Evolutionary conservation across 1,284 basidiomycete genomes (phyloP), one percentile per base, ranked within the genome.

Genomic region (Phaffia rhodozyma): DNA sequence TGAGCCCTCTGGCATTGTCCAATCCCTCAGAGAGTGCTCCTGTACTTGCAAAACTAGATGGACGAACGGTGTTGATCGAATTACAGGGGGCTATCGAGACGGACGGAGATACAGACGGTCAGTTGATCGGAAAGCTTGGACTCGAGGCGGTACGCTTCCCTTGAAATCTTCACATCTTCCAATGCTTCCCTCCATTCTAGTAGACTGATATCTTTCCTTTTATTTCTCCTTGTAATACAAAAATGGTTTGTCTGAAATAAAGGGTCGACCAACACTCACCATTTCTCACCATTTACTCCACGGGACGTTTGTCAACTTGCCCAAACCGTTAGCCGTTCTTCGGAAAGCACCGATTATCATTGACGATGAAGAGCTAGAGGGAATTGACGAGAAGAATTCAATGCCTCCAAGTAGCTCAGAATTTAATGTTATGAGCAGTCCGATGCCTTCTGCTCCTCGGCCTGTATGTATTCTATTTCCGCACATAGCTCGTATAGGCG

Each of bases 281-380:
- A 86, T 92, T 65, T 88, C 89, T 4, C 83, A 90, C 72, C 86
- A 91, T 70, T 77, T 88, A 20, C 81, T 91, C 1, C 89, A 91
- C 70, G 89, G 89, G 51, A 86, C 85, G 69, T 77, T 91, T 61
- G 81, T 83, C 54, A 78, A 77, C 52, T 78, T 92, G 13, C 72
- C 83, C 1, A 89, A 86, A 70, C 86, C 87, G 0, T 78, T 87
- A 32, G 87, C 83, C 2, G 79, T 89, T 56, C 76, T 89, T 3
- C 63, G 67, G 1, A 62, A 63, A 52, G 63, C 63, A 7, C 48
- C 60, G 0, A 55, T 54, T 27, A 55, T 29, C 29, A 47, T 55
- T 9, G 52, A 55, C 51, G 60, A 61, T n/a, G 38, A 43, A 16
- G 29, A 20, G 38, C 77, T 79, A 66, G 60, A 9, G 52, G 53